These are phyloP conservation scores for Trichoderma koningiopsis DNA, from an alignment of 2,329 filamentous ascomycete genomes.

Conservation along the genomic window DNA sequence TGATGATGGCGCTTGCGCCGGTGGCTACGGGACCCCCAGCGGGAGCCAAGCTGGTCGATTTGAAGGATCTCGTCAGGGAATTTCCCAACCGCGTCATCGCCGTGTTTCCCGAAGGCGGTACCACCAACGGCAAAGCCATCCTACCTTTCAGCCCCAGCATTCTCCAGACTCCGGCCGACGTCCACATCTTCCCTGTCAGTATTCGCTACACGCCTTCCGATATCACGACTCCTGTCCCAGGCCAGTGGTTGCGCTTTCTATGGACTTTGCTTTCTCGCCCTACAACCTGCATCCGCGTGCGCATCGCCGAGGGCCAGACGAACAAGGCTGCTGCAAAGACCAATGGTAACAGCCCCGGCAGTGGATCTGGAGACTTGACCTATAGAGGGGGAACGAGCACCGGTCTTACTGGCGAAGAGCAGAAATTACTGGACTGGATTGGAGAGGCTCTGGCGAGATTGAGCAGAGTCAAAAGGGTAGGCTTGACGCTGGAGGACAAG, in stretches of 20 bases:
- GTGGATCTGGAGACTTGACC: slow-evolving; percentile 34
- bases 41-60: slow-evolving; percentile 56
- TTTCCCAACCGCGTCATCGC: slow-evolving; percentile 78
- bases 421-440: slow-evolving; percentile 72
- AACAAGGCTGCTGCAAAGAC: slow-evolving; percentile 49
- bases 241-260: slow-evolving; percentile 70
- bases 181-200: slow-evolving; percentile 86
- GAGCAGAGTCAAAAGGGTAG: slow-evolving; percentile 85
- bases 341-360: slow-evolving; percentile 39
- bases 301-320: slow-evolving; percentile 76
- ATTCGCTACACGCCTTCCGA: slow-evolving; percentile 86
- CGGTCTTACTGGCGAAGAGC: slow-evolving; percentile 59
- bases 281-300: slow-evolving; percentile 86
- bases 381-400: slow-evolving; percentile 33
- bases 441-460: slow-evolving; percentile 85
- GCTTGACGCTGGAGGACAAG: slow-evolving; percentile 82
- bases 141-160: slow-evolving; percentile 80
- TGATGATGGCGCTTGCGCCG: slow-evolving; percentile 69
- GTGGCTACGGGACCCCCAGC: slow-evolving; percentile 53
- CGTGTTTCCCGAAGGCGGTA: slow-evolving; percentile 91
- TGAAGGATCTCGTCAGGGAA: slow-evolving; percentile 63
- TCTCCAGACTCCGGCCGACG: slow-evolving; percentile 64
- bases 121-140: slow-evolving; percentile 90
- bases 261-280: slow-evolving; percentile 85
- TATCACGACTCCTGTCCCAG: slow-evolving; percentile 86